Conservation (phyloP, 2,329 filamentous ascomycete genomes). For the Sporothrix protearum region DNA sequence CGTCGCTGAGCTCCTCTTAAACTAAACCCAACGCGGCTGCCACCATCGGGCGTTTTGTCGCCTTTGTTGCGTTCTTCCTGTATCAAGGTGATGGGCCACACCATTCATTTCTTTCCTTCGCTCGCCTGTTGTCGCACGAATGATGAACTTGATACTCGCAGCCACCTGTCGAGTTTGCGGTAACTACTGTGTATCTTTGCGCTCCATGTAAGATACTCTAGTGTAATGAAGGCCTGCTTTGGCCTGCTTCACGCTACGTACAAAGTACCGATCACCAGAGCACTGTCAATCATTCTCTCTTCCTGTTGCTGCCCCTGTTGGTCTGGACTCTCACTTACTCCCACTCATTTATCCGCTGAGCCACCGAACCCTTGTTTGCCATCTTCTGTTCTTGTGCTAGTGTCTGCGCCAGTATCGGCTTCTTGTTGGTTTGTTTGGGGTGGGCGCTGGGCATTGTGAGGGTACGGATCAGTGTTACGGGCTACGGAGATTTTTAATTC, state of each 20-base stretch:
- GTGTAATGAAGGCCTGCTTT: neutral
- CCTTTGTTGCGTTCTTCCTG: neutral
- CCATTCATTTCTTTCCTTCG: neutral
- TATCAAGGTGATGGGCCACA: slow-evolving; percentile 1
- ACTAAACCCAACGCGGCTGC: slow-evolving; percentile 22
- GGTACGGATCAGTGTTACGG: too few relatives aligned
- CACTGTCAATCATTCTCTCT: slow-evolving; percentile 2
- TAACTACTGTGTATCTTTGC: neutral
- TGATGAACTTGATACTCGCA: neutral
- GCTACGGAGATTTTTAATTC: neutral
- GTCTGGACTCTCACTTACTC: neutral
- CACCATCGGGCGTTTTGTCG: neutral
- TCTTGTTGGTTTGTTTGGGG: slow-evolving; percentile 1
- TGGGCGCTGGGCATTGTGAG: neutral
- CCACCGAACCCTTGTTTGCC: slow-evolving; percentile 6
- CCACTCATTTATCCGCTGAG: neutral
- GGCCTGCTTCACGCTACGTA: neutral
- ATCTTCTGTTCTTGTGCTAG: neutral
- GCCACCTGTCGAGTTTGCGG: neutral
- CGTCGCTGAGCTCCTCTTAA: neutral
- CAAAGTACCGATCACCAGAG: neutral
- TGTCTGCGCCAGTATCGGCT: neutral
- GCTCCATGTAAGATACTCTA: too few relatives aligned
- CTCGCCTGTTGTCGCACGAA: neutral
- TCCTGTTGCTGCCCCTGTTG: neutral